phyloP scores from a whole-genome alignment of 352 stramenopile genomes.

The Pythium pectinolyticum region DNA sequence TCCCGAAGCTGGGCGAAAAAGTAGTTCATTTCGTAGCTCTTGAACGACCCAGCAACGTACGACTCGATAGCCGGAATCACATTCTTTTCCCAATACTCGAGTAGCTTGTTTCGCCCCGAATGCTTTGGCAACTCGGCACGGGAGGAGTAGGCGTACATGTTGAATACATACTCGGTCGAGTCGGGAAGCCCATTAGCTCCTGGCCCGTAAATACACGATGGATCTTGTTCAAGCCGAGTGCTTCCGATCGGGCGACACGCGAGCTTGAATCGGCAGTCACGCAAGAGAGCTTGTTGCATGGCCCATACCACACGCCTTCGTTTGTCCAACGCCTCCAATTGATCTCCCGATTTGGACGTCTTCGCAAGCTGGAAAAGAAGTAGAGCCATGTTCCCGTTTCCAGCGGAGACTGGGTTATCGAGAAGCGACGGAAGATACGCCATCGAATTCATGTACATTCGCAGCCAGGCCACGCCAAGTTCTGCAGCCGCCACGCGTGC shows the following conservation, averaged over 20 bases:
- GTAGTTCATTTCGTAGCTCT: slow-evolving; percentile 88
- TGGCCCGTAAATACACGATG: slow-evolving; percentile 33
- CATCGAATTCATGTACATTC: slow-evolving; percentile 50
- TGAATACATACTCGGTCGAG: slow-evolving; percentile 64
- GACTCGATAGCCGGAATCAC: slow-evolving; percentile 82
- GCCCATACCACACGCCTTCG: slow-evolving; percentile 24
- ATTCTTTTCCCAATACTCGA: slow-evolving; percentile 86
- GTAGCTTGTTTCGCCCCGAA: slow-evolving; percentile 73
- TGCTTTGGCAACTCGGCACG: slow-evolving; percentile 61
- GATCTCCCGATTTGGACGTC: slow-evolving; percentile 41
- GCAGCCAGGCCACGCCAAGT: slow-evolving; percentile 52
- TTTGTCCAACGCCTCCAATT: slow-evolving; percentile 34
- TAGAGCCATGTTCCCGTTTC: slow-evolving; percentile 55
- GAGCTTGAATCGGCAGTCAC: slow-evolving; percentile 41
- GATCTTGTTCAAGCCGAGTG: slow-evolving; percentile 33
- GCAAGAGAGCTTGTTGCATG: slow-evolving; percentile 49
- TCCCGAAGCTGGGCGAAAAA: slow-evolving; percentile 83
- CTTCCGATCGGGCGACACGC: slow-evolving; percentile 48
- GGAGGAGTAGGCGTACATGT: slow-evolving; percentile 69
- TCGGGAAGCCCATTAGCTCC: slow-evolving; percentile 21
- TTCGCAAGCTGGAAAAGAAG: slow-evolving; percentile 69
- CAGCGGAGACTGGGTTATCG: slow-evolving; percentile 57
- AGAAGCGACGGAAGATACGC: slow-evolving; percentile 52
- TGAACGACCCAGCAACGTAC: slow-evolving; percentile 81
- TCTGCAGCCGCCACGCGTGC: slow-evolving; percentile 31